These are phyloP conservation scores for Colletotrichum kahawae DNA, from an alignment of 2,329 filamentous ascomycete species.

Conservation along the genomic window DNA sequence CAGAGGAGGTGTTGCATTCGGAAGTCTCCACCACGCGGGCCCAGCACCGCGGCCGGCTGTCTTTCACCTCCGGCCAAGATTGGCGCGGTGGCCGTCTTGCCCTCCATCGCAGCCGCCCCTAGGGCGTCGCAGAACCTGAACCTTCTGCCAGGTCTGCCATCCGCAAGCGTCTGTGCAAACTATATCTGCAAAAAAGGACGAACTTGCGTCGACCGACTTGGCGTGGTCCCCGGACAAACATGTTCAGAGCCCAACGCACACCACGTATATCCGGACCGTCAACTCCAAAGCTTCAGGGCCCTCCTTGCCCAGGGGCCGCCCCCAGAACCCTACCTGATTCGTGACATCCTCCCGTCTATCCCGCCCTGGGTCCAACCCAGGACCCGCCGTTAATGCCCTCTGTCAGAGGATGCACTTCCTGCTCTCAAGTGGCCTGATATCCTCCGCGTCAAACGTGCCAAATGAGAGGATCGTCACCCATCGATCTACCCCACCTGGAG, in stretches of 20 bases:
- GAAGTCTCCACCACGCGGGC: neutral
- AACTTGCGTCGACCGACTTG: neutral
- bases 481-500: neutral
- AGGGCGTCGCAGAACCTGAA: neutral
- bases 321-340: constrained; percentile 6
- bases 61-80: neutral
- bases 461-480: neutral
- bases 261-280: neutral
- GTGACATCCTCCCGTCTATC: neutral
- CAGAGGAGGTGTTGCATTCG: neutral
- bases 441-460: neutral
- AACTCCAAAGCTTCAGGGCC: neutral
- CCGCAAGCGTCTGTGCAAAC: neutral
- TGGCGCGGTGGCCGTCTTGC: neutral
- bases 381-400: neutral
- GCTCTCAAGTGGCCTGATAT: neutral
- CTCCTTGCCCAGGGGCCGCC: neutral
- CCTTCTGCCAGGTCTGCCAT: neutral
- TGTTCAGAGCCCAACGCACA: neutral
- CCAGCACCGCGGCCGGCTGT: neutral
- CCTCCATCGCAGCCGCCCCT: neutral
- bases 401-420: neutral
- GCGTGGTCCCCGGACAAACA: neutral
- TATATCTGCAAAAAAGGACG: neutral
- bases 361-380: neutral